Conservation (phyloP, 345 rosid species). For the Pistacia vera region DNA sequence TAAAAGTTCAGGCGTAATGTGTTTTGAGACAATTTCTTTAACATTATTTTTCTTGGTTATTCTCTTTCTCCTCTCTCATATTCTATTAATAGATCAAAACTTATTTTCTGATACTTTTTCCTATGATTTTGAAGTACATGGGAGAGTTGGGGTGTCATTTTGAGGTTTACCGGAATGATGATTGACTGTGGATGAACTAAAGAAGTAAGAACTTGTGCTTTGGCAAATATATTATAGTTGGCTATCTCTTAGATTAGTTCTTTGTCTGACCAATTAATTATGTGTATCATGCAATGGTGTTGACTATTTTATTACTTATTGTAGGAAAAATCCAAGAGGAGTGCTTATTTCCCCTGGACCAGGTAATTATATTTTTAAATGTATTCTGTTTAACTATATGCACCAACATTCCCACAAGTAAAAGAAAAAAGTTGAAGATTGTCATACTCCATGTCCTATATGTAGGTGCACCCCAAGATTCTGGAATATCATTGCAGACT, state of each 20-base stretch:
- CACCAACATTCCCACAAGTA: not conserved
- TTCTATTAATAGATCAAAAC: not conserved
- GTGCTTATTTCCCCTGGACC: conserved; percentile 97
- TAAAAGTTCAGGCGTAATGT: not conserved
- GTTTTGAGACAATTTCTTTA: too few relatives aligned
- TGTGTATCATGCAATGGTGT: not conserved
- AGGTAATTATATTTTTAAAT: conserved; percentile 40
- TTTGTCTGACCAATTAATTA: not conserved
- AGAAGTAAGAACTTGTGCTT: conserved; percentile 45
- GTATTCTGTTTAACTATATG: not conserved
- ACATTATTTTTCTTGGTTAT: not conserved
- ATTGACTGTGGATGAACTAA: conserved; percentile 84
- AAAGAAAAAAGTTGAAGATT: not conserved
- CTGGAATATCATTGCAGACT: conserved; percentile 93
- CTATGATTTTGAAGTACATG: conserved; percentile 59
- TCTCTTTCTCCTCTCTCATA: not conserved
- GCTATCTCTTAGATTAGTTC: conserved; percentile 1
- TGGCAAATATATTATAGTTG: not conserved
- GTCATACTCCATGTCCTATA: conserved; percentile 7
- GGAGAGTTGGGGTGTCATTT: conserved; percentile 90
- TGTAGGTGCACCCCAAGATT: conserved; percentile 85
- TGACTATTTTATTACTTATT: conserved; percentile 16
- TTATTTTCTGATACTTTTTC: conserved; percentile 7
- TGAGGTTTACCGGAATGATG: conserved; percentile 93
- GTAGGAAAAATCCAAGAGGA: conserved; percentile 92